Evolutionary conservation across 768 basidiomycete species (phyloP).

Genomic region (Russula lepida): DNA sequence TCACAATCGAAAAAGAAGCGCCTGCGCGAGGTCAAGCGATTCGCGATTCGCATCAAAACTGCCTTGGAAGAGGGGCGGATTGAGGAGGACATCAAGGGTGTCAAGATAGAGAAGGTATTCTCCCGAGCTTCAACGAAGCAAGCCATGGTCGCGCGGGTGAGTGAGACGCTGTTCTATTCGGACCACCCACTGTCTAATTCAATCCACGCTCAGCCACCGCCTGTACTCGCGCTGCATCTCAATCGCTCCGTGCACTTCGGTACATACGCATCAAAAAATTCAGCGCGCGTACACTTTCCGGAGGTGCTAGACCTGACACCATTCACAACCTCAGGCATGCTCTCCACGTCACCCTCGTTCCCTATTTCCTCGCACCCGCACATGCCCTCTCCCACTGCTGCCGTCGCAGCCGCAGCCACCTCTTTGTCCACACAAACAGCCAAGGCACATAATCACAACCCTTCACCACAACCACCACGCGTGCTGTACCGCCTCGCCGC

Average conservation of each 20-base stretch:
- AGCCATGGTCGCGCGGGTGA: slow-evolving; percentile 83
- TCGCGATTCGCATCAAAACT: slow-evolving; percentile 50
- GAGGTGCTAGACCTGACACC: slow-evolving; percentile 85
- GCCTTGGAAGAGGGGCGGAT: slow-evolving; percentile 68
- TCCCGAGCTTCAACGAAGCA: slow-evolving; percentile 77
- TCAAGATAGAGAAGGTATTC: slow-evolving; percentile 69
- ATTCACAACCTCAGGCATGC: slow-evolving; percentile 73
- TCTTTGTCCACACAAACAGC: background rate
- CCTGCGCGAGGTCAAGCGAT: slow-evolving; percentile 58
- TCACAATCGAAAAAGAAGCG: slow-evolving; percentile 70
- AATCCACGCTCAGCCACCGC: slow-evolving; percentile 54
- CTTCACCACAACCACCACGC: slow-evolving; percentile 22
- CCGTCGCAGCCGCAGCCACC: slow-evolving; percentile 18
- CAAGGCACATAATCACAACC: background rate
- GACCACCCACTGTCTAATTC: background rate
- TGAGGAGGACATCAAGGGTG: slow-evolving; percentile 76
- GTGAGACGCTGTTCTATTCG: slow-evolving; percentile 26
- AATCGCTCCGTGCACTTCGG: slow-evolving; percentile 87
- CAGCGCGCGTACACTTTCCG: slow-evolving; percentile 70
- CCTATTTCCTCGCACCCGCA: slow-evolving; percentile 58
- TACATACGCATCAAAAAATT: slow-evolving; percentile 72
- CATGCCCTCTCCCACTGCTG: slow-evolving; percentile 44
- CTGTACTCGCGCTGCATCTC: slow-evolving; percentile 79
- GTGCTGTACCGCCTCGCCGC: slow-evolving; percentile 81
- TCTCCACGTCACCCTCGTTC: slow-evolving; percentile 59